These are phyloP conservation scores for Beauveria caledonica DNA, from an alignment of 2,329 filamentous ascomycete species.

Conservation along the genomic window DNA sequence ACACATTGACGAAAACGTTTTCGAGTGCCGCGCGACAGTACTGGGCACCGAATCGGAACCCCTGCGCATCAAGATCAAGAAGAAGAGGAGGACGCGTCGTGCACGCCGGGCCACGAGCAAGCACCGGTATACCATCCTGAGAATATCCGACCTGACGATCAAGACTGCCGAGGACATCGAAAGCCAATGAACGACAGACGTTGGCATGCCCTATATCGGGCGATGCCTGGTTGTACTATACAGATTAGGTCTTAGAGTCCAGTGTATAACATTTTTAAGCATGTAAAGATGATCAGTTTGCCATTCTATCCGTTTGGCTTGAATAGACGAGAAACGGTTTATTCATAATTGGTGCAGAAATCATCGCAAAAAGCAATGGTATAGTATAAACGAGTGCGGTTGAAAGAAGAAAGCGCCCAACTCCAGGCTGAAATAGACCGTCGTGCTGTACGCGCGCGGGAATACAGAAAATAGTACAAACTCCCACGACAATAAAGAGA, in stretches of 20 bases:
- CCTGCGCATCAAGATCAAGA: slow-evolving; percentile 70
- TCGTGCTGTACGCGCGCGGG: slow-evolving; percentile 14
- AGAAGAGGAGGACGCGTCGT: slow-evolving; percentile 66
- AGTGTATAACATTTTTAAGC: slow-evolving; percentile 9
- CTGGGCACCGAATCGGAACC: slow-evolving; percentile 78
- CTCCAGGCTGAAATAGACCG: slow-evolving; percentile 23
- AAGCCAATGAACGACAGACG: slow-evolving; percentile 1
- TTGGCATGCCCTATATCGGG: neutral
- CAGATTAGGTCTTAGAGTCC: neutral
- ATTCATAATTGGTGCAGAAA: neutral
- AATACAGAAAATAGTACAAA: slow-evolving; percentile 17
- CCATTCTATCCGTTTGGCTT: neutral
- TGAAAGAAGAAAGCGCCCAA: slow-evolving; percentile 19
- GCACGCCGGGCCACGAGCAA: slow-evolving; percentile 77
- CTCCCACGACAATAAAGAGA: neutral
- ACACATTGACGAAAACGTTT: slow-evolving; percentile 78
- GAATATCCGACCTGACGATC: slow-evolving; percentile 73
- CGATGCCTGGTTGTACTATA: slow-evolving; percentile 3
- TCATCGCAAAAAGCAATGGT: slow-evolving; percentile 12
- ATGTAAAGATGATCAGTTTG: neutral
- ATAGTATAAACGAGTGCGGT: slow-evolving; percentile 15
- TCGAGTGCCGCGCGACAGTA: slow-evolving; percentile 77
- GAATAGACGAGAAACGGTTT: neutral
- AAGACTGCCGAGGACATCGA: slow-evolving; percentile 33
- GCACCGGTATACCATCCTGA: slow-evolving; percentile 78